These are phyloP conservation scores for Apiospora koreana DNA, from an alignment of 2,329 filamentous ascomycete genomes.

Conservation along the genomic window DNA sequence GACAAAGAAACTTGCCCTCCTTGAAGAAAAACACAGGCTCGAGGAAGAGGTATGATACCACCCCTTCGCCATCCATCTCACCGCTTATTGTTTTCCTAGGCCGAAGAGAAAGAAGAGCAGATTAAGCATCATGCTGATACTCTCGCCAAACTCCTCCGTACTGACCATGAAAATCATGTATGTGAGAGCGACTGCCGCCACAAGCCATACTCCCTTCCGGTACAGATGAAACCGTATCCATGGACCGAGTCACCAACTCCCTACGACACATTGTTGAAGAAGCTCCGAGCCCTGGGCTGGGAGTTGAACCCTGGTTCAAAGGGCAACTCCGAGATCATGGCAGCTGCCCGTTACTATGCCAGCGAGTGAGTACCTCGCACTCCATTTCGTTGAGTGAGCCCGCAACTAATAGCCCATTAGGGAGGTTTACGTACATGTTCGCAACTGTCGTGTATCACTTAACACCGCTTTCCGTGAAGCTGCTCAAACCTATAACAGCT, in stretches of 20 bases:
- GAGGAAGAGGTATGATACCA: slow-evolving; percentile 11
- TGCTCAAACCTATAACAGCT: slow-evolving; percentile 15
- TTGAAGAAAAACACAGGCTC: slow-evolving; percentile 1
- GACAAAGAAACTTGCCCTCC: slow-evolving; percentile 3
- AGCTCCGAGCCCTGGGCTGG: slow-evolving; percentile 23
- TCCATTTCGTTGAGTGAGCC: not conserved
- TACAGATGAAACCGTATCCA: not conserved
- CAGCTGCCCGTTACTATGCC: slow-evolving; percentile 26
- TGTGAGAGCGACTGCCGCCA: not conserved
- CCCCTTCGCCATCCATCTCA: not conserved
- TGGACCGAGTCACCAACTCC: slow-evolving; percentile 11
- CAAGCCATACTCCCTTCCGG: not conserved
- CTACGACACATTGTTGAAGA: slow-evolving; percentile 26
- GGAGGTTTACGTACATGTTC: slow-evolving; percentile 24
- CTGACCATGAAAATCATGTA: not conserved
- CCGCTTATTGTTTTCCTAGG: not conserved
- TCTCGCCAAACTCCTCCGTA: not conserved
- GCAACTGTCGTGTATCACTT: slow-evolving; percentile 23
- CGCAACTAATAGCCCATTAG: slow-evolving; percentile 13
- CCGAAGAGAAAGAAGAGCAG: slow-evolving; percentile 7
- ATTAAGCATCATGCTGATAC: not conserved
- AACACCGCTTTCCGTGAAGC: slow-evolving; percentile 23
- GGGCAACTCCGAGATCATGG: slow-evolving; percentile 20
- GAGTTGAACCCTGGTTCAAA: slow-evolving; percentile 21
- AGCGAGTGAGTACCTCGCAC: slow-evolving; percentile 25